Evolutionary conservation across 257 asterid genomes (phyloP).

Genomic region (Echium plantagineum): DNA sequence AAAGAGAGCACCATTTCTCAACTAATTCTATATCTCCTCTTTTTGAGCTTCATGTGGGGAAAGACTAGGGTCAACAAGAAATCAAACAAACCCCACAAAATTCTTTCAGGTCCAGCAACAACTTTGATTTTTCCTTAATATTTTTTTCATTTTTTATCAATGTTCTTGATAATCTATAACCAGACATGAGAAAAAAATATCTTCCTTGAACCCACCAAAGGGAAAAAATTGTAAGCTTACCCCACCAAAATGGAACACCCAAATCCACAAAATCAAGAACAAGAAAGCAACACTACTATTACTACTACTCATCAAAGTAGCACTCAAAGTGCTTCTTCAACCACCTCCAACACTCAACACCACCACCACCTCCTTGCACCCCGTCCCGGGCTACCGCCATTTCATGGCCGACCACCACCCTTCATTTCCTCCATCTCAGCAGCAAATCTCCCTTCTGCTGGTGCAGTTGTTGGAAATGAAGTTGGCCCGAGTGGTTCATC

Average conservation of each 20-base stretch:
- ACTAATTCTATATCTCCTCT: background rate
- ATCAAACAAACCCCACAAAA: conserved; percentile 16
- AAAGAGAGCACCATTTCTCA: background rate
- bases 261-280: conserved; percentile 37
- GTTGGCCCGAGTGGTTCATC: conserved; percentile 6
- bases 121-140: background rate
- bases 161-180: conserved; percentile 17
- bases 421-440: conserved; percentile 26
- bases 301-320: conserved; percentile 12
- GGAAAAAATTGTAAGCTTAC: conserved; percentile 24
- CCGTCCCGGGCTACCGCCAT: conserved; percentile 17
- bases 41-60: conserved; percentile 5
- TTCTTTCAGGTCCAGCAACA: too few species aligned
- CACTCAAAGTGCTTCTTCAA: conserved; percentile 8
- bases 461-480: conserved; percentile 1
- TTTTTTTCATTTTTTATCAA: conserved; percentile 11
- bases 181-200: conserved; percentile 19
- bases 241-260: conserved; percentile 42
- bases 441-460: background rate
- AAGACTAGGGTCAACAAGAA: conserved; percentile 34
- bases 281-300: conserved; percentile 14
- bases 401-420: conserved; percentile 24
- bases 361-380: conserved; percentile 18
- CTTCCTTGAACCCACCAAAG: conserved; percentile 46
- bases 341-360: conserved; percentile 12